A percentile compares a stretch with the other conserved stretches of the same genome.
phyloP scores from a whole-genome alignment of 2,329 filamentous ascomycete genomes.

The Cordyceps cateniannulata region DNA sequence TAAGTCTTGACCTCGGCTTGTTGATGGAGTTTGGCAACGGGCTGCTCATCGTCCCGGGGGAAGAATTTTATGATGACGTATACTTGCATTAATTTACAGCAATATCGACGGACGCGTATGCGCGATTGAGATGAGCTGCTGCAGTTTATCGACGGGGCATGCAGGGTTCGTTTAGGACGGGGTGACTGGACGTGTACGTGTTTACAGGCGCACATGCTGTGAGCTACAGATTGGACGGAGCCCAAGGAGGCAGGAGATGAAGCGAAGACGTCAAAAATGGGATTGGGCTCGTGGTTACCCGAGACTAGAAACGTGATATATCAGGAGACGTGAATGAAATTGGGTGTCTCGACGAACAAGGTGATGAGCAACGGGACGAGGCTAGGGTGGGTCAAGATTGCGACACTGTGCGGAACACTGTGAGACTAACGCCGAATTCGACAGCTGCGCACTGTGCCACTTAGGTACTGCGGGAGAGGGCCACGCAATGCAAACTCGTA shows the following conservation, averaged over 20 bases:
- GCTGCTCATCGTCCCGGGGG: no score
- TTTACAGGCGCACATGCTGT: neutral
- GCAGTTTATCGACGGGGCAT: neutral
- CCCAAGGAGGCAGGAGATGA: neutral
- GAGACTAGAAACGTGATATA: neutral
- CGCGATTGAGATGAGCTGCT: neutral
- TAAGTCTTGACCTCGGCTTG: no score
- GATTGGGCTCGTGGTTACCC: neutral
- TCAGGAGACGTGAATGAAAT: neutral
- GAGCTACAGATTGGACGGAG: neutral
- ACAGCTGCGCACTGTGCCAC: neutral
- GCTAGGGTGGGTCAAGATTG: neutral
- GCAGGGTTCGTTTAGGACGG: neutral
- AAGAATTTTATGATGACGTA: neutral
- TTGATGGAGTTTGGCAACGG: no score
- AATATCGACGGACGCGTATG: neutral
- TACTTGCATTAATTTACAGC: neutral
- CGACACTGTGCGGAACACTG: neutral
- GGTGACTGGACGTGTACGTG: neutral
- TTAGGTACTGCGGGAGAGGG: neutral
- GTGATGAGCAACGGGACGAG: neutral
- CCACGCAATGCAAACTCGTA: conserved; percentile 1
- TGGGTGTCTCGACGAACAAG: neutral
- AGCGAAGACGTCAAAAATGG: neutral
- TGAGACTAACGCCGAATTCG: neutral